phyloP scores from a whole-genome alignment of 257 asterid species.

The Ilex asprella region DNA sequence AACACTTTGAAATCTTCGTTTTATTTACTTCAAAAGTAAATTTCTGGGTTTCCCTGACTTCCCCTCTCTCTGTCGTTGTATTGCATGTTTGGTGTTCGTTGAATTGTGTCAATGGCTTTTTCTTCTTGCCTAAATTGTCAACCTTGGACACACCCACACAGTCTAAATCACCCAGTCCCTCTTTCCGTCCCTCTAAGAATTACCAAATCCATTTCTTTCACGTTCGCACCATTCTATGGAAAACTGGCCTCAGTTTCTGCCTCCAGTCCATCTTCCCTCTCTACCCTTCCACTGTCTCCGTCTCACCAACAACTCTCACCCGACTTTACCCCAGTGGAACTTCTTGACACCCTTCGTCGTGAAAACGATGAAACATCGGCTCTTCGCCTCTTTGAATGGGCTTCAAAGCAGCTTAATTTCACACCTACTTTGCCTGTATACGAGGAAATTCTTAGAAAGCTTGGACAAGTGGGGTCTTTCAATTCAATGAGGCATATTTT shows the following conservation, averaged over 20 bases:
- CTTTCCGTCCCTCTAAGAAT: constrained; percentile 25
- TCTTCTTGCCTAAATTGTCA: constrained; percentile 51
- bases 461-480: constrained; percentile 64
- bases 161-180: constrained; percentile 13
- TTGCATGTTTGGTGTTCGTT: constrained; percentile 45
- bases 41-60: no score
- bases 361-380: constrained; percentile 59
- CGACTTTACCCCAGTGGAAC: constrained; percentile 56
- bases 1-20: no score
- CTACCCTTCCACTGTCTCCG: constrained; percentile 24
- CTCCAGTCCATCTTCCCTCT: constrained; percentile 22
- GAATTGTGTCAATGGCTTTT: constrained; percentile 64
- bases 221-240: constrained; percentile 12
- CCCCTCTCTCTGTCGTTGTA: no score
- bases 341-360: constrained; percentile 53
- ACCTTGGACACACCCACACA: constrained; percentile 33
- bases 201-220: constrained; percentile 12
- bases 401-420: constrained; percentile 67
- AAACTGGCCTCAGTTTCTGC: constrained; percentile 22
- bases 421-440: constrained; percentile 45
- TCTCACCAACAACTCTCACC: constrained; percentile 30
- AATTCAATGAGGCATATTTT: constrained; percentile 42
- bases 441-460: constrained; percentile 64
- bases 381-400: constrained; percentile 61
- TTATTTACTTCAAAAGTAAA: no score